Evolutionary conservation across 257 asterid genomes (phyloP).

Genomic region (Petunia secreta): DNA sequence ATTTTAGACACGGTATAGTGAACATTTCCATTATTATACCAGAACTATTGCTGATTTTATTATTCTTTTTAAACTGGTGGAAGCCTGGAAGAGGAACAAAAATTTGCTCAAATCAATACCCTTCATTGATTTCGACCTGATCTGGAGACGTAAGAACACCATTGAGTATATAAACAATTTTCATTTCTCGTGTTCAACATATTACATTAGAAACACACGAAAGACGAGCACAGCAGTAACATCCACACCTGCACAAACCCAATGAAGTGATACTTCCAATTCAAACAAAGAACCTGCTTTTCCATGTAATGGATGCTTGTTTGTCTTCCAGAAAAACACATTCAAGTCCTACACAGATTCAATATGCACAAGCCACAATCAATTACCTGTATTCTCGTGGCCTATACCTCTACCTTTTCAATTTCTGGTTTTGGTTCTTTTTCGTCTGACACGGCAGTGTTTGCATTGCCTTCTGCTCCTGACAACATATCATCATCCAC

Average conservation of each 20-base stretch:
- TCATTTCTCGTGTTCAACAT: constrained; percentile 16
- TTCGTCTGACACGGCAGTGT: constrained; percentile 39
- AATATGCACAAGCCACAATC: constrained; percentile 20
- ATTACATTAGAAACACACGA: constrained; percentile 24
- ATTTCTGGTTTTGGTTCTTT: constrained; percentile 59
- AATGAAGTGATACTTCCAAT: neutral
- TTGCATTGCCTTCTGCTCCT: constrained; percentile 54
- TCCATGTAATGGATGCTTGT: neutral
- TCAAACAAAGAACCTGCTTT: neutral
- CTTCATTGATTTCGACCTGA: neutral
- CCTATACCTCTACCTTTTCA: constrained; percentile 45
- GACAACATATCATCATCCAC: constrained; percentile 37
- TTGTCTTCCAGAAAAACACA: neutral
- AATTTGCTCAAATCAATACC: neutral
- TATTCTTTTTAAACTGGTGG: too few relatives aligned
- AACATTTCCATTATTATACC: too few relatives aligned
- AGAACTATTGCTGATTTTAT: too few relatives aligned
- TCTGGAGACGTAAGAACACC: neutral
- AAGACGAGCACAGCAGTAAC: constrained; percentile 6
- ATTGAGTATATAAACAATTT: constrained; percentile 19
- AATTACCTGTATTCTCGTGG: neutral
- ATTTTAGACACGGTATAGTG: too few relatives aligned
- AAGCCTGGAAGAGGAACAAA: neutral
- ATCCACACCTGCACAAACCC: constrained; percentile 21
- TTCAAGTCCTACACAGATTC: neutral